Evolutionary conservation across 192 early-diverging fungal genomes (phyloP), one percentile per base, ranked within the genome.

Genomic region (Funneliformis mosseae): DNA sequence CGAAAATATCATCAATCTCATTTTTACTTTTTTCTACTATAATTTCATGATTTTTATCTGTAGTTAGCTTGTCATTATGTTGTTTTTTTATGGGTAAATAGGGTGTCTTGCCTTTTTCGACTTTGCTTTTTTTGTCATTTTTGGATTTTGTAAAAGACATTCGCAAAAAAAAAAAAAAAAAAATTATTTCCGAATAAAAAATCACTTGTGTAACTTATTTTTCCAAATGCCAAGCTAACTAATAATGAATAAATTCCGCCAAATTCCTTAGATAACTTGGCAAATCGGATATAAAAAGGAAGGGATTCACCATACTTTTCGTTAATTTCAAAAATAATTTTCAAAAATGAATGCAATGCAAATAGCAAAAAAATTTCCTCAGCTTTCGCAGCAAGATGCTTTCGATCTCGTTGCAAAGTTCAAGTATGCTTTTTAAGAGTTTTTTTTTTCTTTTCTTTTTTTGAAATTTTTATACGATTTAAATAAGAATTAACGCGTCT

Each of bases 281-380:
- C 50, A 55, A 55, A 55, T 21, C 6, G 4, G 3, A 55, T 18
- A 55, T 55, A 55, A 21, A 55, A 21, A 55, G 21, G 43, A 55
- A 21, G 18, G 21, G 43, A 45, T 7, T 55, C 50, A 55, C 18
- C 50, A 55, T 21, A 7, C 21, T 18, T 21, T 55, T 25, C 25
- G 12, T 63, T 2, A 11, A 1, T 18, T 28, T n/a, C n/a, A n/a
- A n/a, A n/a, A 1, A 25, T 25, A 25, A 25, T 4, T 21, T 7
- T 25, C 5, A 18, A 69, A 55, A 78, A 78, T 79, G 78, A 79
- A 79, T 70, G 78, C 38, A 21, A 68, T 79, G 9, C 64, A 79
- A 68, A 42, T 79, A 41, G 27, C 64, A 38, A 79, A 79, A 41
- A 79, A 79, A 38, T 79, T n/a, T 41, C 78, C 78, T 41, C 78